Evolutionary conservation across 495 filamentous ascomycete genomes (phyloP).

Genomic region (Melanomma pulvis-pyrius): DNA sequence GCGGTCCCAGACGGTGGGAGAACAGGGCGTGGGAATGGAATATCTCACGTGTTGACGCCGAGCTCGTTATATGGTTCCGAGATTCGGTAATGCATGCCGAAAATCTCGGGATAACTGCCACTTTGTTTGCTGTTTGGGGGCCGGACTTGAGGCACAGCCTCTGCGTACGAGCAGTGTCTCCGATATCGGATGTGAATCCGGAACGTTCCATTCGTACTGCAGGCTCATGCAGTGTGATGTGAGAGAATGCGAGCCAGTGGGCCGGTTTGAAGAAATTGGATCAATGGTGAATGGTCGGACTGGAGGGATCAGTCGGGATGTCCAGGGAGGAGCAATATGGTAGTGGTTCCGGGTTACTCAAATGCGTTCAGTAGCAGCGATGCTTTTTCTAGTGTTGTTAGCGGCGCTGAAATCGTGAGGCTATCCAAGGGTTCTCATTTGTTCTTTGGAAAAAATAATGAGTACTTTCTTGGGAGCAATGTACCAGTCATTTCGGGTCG

Average conservation of each 20-base stretch:
- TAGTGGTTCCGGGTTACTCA: neutral
- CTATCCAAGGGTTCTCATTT: neutral
- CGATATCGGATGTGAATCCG: slow-evolving; percentile 25
- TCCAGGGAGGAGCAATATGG: slow-evolving; percentile 1
- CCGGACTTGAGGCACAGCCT: slow-evolving; percentile 2
- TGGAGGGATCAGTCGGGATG: neutral
- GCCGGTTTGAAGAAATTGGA: neutral
- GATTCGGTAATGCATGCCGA: slow-evolving; percentile 11
- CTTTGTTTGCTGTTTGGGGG: neutral
- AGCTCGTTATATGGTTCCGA: neutral
- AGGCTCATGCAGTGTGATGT: slow-evolving; percentile 21
- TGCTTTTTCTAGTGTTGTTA: neutral
- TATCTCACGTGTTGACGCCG: neutral
- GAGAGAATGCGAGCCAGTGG: slow-evolving; percentile 3
- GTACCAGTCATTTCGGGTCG: slow-evolving; percentile 17
- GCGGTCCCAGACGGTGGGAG: neutral
- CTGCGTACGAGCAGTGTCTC: slow-evolving; percentile 3
- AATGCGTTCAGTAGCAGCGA: neutral
- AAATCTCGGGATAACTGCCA: slow-evolving; percentile 8
- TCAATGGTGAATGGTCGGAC: neutral
- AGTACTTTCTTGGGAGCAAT: slow-evolving; percentile 2
- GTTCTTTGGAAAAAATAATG: neutral
- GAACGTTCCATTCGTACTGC: neutral
- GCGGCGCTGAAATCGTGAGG: neutral
- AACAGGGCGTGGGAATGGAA: neutral